Evolutionary conservation across 768 basidiomycete species (phyloP).

Genomic region (Termitomyces sp.): DNA sequence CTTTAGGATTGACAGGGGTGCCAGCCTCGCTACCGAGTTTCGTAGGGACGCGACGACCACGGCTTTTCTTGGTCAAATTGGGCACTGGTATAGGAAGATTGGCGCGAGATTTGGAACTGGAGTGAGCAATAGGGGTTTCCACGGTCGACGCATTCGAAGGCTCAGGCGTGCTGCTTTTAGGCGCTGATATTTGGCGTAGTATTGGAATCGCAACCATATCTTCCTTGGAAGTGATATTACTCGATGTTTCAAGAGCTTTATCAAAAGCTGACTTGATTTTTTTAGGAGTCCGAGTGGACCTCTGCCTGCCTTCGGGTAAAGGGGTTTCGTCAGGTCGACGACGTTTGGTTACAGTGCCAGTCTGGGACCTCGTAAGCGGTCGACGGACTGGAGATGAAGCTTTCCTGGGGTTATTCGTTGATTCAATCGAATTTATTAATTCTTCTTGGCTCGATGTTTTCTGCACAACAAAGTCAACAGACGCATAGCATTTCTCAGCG

Average conservation of each 20-base stretch:
- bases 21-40: slow-evolving; percentile 15
- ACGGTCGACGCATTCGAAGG: slow-evolving; percentile 8
- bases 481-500: neutral
- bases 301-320: slow-evolving; percentile 5
- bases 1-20: slow-evolving; percentile 12
- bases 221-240: neutral
- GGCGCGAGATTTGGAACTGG: slow-evolving; percentile 45
- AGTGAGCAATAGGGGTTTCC: slow-evolving; percentile 22
- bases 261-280: slow-evolving; percentile 5
- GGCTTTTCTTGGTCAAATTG: slow-evolving; percentile 75
- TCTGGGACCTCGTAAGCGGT: slow-evolving; percentile 31
- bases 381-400: slow-evolving; percentile 13
- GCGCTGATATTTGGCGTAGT: neutral
- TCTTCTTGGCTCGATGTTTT: neutral
- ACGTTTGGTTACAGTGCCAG: slow-evolving; percentile 24
- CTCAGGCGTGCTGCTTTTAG: neutral
- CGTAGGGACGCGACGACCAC: slow-evolving; percentile 72
- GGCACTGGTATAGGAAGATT: slow-evolving; percentile 67
- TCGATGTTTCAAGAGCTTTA: neutral
- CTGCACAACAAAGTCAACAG: neutral
- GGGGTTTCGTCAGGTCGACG: slow-evolving; percentile 15
- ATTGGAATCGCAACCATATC: neutral
- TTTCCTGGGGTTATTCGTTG: neutral
- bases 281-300: slow-evolving; percentile 2
- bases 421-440: neutral